Evolutionary conservation across 1,284 basidiomycete genomes (phyloP).

Genomic region (Agaricales sp.): DNA sequence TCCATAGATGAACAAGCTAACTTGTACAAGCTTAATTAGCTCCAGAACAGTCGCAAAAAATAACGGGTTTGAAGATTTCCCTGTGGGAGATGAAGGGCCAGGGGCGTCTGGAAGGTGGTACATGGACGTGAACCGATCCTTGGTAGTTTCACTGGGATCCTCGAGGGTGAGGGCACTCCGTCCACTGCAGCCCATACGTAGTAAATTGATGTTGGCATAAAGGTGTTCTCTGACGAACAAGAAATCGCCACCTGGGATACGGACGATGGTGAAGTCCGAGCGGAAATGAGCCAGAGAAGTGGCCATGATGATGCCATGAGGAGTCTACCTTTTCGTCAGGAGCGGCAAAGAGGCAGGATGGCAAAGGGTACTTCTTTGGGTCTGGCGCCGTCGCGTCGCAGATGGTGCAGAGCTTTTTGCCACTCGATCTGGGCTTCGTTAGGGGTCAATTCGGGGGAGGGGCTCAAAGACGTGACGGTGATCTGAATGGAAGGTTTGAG

Average conservation of each 20-base stretch:
- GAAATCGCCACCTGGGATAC: conserved; percentile 62
- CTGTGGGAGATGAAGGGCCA: conserved; percentile 13
- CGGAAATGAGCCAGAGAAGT: conserved; percentile 79
- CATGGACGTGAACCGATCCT: conserved; percentile 62
- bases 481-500: conserved; percentile 29
- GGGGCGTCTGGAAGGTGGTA: conserved; percentile 47
- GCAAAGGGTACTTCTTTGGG: conserved; percentile 43
- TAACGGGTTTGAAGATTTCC: conserved; percentile 19
- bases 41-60: conserved; percentile 61
- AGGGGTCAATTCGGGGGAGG: conserved; percentile 27
- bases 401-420: conserved; percentile 45
- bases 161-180: conserved; percentile 67
- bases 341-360: conserved; percentile 1
- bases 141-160: conserved; percentile 60
- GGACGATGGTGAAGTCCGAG: conserved; percentile 74
- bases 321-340: conserved; percentile 29
- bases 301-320: conserved; percentile 61
- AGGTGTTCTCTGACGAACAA: conserved; percentile 49
- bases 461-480: conserved; percentile 44
- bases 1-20: conserved; percentile 58
- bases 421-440: conserved; percentile 43
- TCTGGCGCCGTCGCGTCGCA: conserved; percentile 56
- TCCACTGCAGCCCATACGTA: conserved; percentile 69
- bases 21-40: conserved; percentile 63
- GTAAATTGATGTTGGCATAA: conserved; percentile 68